Conservation (phyloP, 805 yeast genomes). For the Barnettozyma sp. region DNA sequence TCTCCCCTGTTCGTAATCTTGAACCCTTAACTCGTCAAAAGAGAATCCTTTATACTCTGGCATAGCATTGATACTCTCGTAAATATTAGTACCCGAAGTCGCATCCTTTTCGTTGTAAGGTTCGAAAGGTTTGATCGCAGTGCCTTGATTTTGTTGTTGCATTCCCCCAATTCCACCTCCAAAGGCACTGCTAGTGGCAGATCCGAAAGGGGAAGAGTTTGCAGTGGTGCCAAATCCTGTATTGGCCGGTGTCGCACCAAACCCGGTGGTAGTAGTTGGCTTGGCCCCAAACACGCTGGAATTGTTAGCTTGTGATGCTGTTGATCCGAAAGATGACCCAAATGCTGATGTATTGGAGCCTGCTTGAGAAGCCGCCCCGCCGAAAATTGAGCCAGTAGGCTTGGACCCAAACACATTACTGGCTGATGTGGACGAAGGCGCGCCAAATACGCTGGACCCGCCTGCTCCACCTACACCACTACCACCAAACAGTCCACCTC, state of each 20-base stretch:
- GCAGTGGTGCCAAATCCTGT: slow-evolving; percentile 25
- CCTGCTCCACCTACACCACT: slow-evolving; percentile 32
- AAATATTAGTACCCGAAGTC: slow-evolving; percentile 49
- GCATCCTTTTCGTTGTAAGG: slow-evolving; percentile 68
- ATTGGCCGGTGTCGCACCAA: slow-evolving; percentile 8
- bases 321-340: slow-evolving; percentile 33
- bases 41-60: slow-evolving; percentile 81
- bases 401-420: slow-evolving; percentile 23
- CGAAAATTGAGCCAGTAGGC: slow-evolving; percentile 21
- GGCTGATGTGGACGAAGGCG: slow-evolving; percentile 9
- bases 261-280: slow-evolving; percentile 20
- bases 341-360: slow-evolving; percentile 22
- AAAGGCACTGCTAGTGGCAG: slow-evolving; percentile 18
- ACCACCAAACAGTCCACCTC: slow-evolving; percentile 35
- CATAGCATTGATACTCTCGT: slow-evolving; percentile 78
- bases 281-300: slow-evolving; percentile 36
- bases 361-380: slow-evolving; percentile 10
- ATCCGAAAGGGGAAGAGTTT: slow-evolving; percentile 37
- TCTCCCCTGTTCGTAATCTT: slow-evolving; percentile 76
- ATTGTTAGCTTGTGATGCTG: slow-evolving; percentile 19
- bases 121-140: slow-evolving; percentile 63
- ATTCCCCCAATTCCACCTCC: slow-evolving; percentile 20
- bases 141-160: slow-evolving; percentile 48
- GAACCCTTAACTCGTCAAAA: slow-evolving; percentile 80
- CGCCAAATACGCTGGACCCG: slow-evolving; percentile 20